A percentile compares a stretch with the other conserved stretches of the same genome.
These are phyloP conservation scores for Emericellopsis cladophorae DNA, from an alignment of 2,329 filamentous ascomycete species.

Conservation along the genomic window DNA sequence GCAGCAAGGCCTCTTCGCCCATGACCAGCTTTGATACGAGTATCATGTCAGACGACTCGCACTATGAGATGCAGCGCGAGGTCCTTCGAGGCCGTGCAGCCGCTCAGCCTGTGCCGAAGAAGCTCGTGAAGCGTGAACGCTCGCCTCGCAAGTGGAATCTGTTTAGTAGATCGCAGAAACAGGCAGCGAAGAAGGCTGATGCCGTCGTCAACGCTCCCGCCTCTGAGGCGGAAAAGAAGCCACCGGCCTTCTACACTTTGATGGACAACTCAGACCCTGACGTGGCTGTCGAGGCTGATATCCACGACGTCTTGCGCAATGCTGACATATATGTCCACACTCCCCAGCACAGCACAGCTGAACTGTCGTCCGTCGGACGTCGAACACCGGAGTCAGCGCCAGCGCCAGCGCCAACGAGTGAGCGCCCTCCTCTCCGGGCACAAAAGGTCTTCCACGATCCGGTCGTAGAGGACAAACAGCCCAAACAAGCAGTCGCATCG, in stretches of 20 bases:
- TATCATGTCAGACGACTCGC: constrained; percentile 44
- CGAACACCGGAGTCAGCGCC: not conserved
- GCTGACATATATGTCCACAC: constrained; percentile 19
- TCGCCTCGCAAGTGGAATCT: constrained; percentile 52
- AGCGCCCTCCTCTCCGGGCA: no score
- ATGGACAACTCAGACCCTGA: constrained; percentile 46
- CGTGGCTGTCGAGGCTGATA: constrained; percentile 25
- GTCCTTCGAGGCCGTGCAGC: constrained; percentile 15
- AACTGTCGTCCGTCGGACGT: not conserved
- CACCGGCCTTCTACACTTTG: constrained; percentile 48
- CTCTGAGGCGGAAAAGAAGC: constrained; percentile 28
- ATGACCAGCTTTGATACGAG: constrained; percentile 45
- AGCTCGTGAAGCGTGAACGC: constrained; percentile 39
- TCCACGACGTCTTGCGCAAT: constrained; percentile 35
- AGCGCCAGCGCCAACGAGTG: not conserved
- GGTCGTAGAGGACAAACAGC: no score
- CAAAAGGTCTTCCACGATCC: constrained; percentile 1
- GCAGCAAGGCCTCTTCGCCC: constrained; percentile 28
- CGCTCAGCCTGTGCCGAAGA: constrained; percentile 28
- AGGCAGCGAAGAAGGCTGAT: constrained; percentile 24
- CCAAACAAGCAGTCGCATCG: no score
- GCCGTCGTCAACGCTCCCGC: constrained; percentile 24
- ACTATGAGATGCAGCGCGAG: constrained; percentile 25
- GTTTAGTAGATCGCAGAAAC: constrained; percentile 42
- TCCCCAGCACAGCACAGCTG: not conserved